Evolutionary conservation across 164 flowering plant genomes (phyloP).

Genomic region (Vitis riparia): DNA sequence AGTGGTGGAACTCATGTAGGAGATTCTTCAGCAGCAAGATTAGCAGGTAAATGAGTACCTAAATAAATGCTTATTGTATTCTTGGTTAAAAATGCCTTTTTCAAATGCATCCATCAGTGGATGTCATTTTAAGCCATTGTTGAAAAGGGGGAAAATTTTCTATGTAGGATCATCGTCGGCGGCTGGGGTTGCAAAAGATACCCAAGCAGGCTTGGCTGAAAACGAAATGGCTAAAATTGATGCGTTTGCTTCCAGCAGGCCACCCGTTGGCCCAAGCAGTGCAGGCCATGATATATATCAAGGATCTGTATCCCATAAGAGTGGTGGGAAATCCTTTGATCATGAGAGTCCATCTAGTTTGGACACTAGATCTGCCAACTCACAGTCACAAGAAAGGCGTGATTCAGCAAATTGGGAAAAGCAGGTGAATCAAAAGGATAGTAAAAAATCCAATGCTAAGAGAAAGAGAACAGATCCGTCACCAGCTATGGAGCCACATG

Average conservation of each 20-base stretch:
- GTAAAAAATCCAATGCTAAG: constrained; percentile 48
- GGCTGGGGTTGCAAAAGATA: constrained; percentile 41
- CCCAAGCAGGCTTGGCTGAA: constrained; percentile 42
- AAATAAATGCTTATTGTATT: constrained; percentile 8
- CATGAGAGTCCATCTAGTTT: constrained; percentile 80
- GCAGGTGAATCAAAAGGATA: constrained; percentile 47
- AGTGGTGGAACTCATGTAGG: constrained; percentile 61
- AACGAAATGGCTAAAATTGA: constrained; percentile 54
- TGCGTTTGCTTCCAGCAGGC: constrained; percentile 41
- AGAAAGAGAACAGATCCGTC: constrained; percentile 67
- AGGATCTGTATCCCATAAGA: constrained; percentile 57
- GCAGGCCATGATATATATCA: constrained; percentile 56
- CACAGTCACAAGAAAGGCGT: constrained; percentile 57
- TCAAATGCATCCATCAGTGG: constrained; percentile 18
- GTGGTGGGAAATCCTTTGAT: constrained; percentile 56
- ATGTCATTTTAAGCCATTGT: constrained; percentile 28
- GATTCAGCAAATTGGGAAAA: constrained; percentile 44
- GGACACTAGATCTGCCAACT: constrained; percentile 72
- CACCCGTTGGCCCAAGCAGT: constrained; percentile 57
- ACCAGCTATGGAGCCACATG: constrained; percentile 30
- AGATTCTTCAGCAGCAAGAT: constrained; percentile 41
- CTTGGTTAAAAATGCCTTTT: constrained; percentile 5
- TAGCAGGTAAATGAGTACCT: constrained; percentile 40
- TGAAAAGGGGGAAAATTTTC: constrained; percentile 20
- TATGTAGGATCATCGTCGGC: constrained; percentile 56